Conservation (phyloP, 352 stramenopile species). For the Phytophthora colocasiae region DNA sequence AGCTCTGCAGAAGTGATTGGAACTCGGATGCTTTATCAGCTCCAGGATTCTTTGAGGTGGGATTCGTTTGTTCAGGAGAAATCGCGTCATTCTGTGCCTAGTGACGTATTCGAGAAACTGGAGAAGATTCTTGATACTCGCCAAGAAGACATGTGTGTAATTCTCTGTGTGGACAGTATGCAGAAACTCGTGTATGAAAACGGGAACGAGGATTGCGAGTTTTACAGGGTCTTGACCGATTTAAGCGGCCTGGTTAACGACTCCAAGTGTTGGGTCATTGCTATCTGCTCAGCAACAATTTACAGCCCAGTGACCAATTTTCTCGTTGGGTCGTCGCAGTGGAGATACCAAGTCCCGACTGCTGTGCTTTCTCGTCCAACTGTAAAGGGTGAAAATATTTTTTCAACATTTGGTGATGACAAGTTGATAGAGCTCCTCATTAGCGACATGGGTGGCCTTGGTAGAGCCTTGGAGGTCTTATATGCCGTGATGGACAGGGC, state of each 20-base stretch:
- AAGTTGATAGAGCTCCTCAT: constrained; percentile 24
- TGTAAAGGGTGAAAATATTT: constrained; percentile 14
- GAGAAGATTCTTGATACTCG: constrained; percentile 12
- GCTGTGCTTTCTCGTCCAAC: constrained; percentile 2
- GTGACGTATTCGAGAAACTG: constrained; percentile 13
- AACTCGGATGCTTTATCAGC: constrained; percentile 22
- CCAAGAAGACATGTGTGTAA: constrained; percentile 22
- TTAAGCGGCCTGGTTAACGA: constrained; percentile 25
- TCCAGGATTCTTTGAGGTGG: constrained; percentile 14
- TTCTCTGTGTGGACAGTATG: constrained; percentile 21
- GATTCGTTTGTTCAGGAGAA: neutral
- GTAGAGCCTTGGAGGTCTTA: constrained; percentile 26
- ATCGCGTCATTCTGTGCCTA: constrained; percentile 4
- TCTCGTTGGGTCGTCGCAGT: constrained; percentile 15
- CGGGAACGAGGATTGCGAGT: constrained; percentile 15
- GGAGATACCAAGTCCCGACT: constrained; percentile 1
- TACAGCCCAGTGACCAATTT: constrained; percentile 25
- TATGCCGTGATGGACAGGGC: constrained; percentile 17
- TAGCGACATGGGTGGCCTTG: constrained; percentile 28
- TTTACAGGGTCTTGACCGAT: constrained; percentile 10
- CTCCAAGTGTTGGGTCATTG: constrained; percentile 32
- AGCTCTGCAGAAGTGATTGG: constrained; percentile 11
- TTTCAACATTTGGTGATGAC: constrained; percentile 2
- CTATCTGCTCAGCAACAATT: constrained; percentile 21
- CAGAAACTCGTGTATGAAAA: constrained; percentile 21